Evolutionary conservation across 768 basidiomycete species (phyloP).

Genomic region (Suillus plorans): DNA sequence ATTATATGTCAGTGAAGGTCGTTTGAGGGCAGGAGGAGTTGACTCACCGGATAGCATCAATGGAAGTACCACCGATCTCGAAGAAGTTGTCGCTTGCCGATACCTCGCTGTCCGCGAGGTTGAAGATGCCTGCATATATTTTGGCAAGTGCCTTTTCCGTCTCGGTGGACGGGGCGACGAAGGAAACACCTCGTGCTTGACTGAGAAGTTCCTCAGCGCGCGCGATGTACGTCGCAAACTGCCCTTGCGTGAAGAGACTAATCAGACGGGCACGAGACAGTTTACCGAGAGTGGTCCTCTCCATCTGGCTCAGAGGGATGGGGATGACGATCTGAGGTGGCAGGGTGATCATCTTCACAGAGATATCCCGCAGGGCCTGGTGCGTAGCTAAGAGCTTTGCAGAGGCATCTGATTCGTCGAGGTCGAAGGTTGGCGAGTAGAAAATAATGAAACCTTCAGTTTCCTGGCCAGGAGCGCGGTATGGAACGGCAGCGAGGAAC

Average conservation of each 20-base stretch:
- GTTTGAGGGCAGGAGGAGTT: too few relatives aligned
- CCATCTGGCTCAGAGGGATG: slow-evolving; percentile 35
- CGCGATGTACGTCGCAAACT: slow-evolving; percentile 27
- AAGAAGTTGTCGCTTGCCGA: slow-evolving; percentile 36
- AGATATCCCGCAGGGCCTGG: slow-evolving; percentile 28
- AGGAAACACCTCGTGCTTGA: slow-evolving; percentile 22
- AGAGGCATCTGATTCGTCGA: slow-evolving; percentile 25
- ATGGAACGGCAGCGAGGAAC: slow-evolving; percentile 33
- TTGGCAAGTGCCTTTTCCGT: slow-evolving; percentile 31
- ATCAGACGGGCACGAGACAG: slow-evolving; percentile 39
- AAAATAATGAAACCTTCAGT: slow-evolving; percentile 42
- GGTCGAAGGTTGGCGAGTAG: slow-evolving; percentile 30
- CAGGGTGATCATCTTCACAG: slow-evolving; percentile 31
- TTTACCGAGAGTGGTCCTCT: slow-evolving; percentile 45
- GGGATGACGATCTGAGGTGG: slow-evolving; percentile 40
- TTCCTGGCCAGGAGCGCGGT: slow-evolving; percentile 35
- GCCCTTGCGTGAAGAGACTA: slow-evolving; percentile 35
- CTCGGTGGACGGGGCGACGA: slow-evolving; percentile 19
- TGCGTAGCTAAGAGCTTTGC: slow-evolving; percentile 25
- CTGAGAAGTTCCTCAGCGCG: slow-evolving; percentile 27
- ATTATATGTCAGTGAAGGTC: neutral
- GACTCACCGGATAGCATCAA: slow-evolving; percentile 31
- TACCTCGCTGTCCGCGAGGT: slow-evolving; percentile 21
- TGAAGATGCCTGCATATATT: slow-evolving; percentile 34
- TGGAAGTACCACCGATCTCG: slow-evolving; percentile 43